Base-by-base conservation (phyloP, 1,284 basidiomycete genomes). In the Puccinia coronata region DNA sequence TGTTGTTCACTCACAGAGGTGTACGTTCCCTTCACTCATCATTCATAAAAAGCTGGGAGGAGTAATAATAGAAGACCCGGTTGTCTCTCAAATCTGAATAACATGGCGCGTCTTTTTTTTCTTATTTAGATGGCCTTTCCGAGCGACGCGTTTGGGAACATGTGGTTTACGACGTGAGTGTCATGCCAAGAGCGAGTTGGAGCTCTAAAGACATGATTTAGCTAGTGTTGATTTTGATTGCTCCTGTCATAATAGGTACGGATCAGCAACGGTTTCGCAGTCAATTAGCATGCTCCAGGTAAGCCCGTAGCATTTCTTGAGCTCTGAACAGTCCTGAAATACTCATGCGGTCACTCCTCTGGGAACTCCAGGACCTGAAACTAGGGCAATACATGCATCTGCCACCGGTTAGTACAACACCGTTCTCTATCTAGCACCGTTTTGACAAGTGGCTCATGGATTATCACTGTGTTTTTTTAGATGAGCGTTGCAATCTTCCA, bases 371-470 rank as follows among this genome's bases (percentile, higher is more conserved):
- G 70, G 79, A 80, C 61, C 77, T 80, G 8, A 80, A 80, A 51
- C 67, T 80, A 25, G 77, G 72, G 61, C 75, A 77, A 69, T 77
- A 77, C 25, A 77, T 77, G 75, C 75, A 77, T 63, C 25, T 77
- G 20, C 63, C 75, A 61, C 75, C 53, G 72, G 53, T 74, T 74
- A 34, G 53, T 25, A 57, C 36, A 25, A 28, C 53, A 16, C n/a
- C 57, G 25, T 59, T 31, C 55, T 28, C n/a, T 14, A 31, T 12
- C 34, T 59, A 18, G n/a, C 28, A 31, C 12, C n/a, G 6, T 59
- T 59, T 59, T 31, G 28, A 4, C 57, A 59, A 31, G 8, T 5
- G 12, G 28, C 25, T 34, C 5, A 59, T 14, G 18, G 16, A 31
- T 47, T 36, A n/a, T n/a, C n/a, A n/a, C n/a, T n/a, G n/a, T n/a